A percentile compares a stretch with the other conserved stretches of the same genome.
These are phyloP conservation scores for Hemileccinum rubropunctum DNA, from an alignment of 768 basidiomycete species.

Conservation along the genomic window DNA sequence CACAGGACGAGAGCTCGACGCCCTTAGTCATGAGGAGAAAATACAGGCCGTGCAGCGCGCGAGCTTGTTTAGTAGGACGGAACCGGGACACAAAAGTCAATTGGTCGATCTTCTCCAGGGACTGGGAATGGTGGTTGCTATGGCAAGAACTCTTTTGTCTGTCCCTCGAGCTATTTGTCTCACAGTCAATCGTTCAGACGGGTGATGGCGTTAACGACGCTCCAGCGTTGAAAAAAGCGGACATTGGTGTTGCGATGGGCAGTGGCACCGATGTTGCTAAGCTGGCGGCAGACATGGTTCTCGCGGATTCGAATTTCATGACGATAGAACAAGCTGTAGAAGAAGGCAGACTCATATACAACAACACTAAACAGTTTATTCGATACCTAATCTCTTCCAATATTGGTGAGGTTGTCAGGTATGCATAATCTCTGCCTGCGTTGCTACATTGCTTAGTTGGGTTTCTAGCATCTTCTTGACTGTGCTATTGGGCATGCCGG, in stretches of 20 bases:
- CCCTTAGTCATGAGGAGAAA: slow-evolving; percentile 76
- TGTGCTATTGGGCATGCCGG: slow-evolving; percentile 98
- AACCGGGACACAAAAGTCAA: slow-evolving; percentile 92
- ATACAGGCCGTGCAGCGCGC: slow-evolving; percentile 83
- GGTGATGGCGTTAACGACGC: slow-evolving; percentile 99
- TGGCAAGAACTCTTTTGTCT: slow-evolving; percentile 50
- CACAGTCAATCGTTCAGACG: slow-evolving; percentile 50
- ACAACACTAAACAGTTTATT: slow-evolving; percentile 99
- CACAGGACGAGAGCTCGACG: slow-evolving; percentile 90
- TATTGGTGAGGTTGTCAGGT: slow-evolving; percentile 93
- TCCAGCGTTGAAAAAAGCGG: slow-evolving; percentile 93
- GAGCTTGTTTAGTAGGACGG: slow-evolving; percentile 88
- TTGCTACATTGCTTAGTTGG: neutral
- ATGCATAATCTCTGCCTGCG: neutral
- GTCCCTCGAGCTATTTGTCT: slow-evolving; percentile 7
- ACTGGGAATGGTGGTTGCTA: slow-evolving; percentile 91
- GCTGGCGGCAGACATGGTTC: slow-evolving; percentile 96
- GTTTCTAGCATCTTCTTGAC: slow-evolving; percentile 85
- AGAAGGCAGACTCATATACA: slow-evolving; percentile 96
- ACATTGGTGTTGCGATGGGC: slow-evolving; percentile 99
- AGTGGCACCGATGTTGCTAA: slow-evolving; percentile 99
- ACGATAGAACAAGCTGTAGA: slow-evolving; percentile 97
- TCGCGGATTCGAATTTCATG: slow-evolving; percentile 95
- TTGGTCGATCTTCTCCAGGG: slow-evolving; percentile 92
- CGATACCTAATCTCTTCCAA: slow-evolving; percentile 98